Conservation (phyloP, 345 rosid genomes). For the Arabidopsis suecica region DNA sequence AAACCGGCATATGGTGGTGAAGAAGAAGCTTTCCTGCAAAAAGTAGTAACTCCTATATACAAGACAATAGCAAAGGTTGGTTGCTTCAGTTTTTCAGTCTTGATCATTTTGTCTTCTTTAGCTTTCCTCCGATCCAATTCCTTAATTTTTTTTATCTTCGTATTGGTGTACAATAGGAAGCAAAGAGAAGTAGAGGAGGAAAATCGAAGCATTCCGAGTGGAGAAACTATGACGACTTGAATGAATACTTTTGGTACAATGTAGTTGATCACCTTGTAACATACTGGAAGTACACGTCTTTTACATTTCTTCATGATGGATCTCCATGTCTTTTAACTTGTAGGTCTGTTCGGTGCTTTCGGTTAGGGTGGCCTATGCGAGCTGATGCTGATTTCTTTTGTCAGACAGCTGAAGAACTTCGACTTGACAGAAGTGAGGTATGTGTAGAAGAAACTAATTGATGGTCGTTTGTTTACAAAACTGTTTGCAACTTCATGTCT, state of each 20-base stretch:
- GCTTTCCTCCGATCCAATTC: neutral
- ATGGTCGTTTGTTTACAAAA: neutral
- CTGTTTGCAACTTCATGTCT: neutral
- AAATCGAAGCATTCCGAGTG: slow-evolving; percentile 76
- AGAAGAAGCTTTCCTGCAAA: slow-evolving; percentile 66
- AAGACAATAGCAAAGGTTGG: slow-evolving; percentile 58
- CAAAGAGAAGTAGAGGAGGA: slow-evolving; percentile 65
- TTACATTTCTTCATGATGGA: slow-evolving; percentile 4
- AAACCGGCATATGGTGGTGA: slow-evolving; percentile 76
- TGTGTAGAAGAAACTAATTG: slow-evolving; percentile 28
- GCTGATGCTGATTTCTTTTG: slow-evolving; percentile 80
- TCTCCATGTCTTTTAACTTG: slow-evolving; percentile 19
- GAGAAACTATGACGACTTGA: slow-evolving; percentile 76
- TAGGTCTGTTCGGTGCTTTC: slow-evolving; percentile 75
- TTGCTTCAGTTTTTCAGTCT: slow-evolving; percentile 24
- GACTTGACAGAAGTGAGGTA: slow-evolving; percentile 54
- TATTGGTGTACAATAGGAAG: slow-evolving; percentile 54
- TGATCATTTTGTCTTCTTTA: slow-evolving; percentile 20
- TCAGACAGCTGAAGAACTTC: slow-evolving; percentile 46
- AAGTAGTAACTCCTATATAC: slow-evolving; percentile 72
- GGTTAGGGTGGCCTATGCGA: slow-evolving; percentile 82
- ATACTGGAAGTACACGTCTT: neutral
- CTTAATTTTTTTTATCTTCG: slow-evolving; percentile 7
- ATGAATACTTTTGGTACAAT: slow-evolving; percentile 72
- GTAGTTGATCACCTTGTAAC: slow-evolving; percentile 20